Base-by-base conservation (phyloP, 2,329 filamentous ascomycete species). In the Polychaeton citri region DNA sequence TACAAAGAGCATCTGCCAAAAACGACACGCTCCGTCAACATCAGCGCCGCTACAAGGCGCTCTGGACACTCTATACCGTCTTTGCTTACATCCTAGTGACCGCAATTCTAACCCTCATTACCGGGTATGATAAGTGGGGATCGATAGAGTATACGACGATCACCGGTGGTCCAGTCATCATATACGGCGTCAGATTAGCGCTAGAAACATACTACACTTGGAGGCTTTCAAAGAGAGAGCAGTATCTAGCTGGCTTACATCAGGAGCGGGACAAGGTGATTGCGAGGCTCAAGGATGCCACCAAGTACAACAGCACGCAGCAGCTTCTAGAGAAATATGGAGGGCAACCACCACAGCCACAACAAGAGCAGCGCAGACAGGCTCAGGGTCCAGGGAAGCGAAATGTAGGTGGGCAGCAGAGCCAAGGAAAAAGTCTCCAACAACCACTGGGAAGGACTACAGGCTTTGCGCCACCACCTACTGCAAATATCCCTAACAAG, bases 241-340 rank as follows among this genome's bases (percentile, higher is more conserved):
- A 68, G 26, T 72, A 79, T 28, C 69, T 96, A 19, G 80, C 88
- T 48, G 73, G 73, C 15, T 71, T 87, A 21, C 76, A 87, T 50
- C 74, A 76, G 36, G 82, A 95, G 58, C 77, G 88, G 36, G 76
- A 82, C 40, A 76, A 76, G 49, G 94, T 87, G 2, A 96, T 98
- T 45, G 81, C 93, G 56, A 87, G 87, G 61, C 74, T 98, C 43
- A 98, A 98, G 62, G 78, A 81, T 39, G 87, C 87, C 18, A 98
- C 90, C 21, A 94, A 83, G 58, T 98, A 95, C 63, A 84, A 96
- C 60, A 90, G 87, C 20, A 98, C 90, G 2, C 76, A 92, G 52
- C 77, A 95, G 55, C 63, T 98, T 40, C 72, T 98, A 8, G 84
- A 96, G 52, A 98, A 96, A 52, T 98, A 98, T 57, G 87, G 86